These are phyloP conservation scores for Climacium dendroides DNA, from an alignment of 225 moss, liverwort and hornwort genomes.

Conservation along the genomic window DNA sequence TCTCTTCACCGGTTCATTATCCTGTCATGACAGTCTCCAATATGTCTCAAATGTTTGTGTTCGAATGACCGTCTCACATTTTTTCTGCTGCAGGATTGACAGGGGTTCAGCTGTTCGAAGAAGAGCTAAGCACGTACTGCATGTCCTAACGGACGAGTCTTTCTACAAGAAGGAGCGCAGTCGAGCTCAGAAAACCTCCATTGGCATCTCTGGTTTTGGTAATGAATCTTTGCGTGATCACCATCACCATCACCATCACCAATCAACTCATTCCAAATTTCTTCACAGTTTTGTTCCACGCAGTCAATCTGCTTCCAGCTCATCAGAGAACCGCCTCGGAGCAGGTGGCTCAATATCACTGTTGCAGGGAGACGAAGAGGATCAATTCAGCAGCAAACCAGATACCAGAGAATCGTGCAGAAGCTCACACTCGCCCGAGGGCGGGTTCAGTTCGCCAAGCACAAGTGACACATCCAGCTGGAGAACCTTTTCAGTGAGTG, in stretches of 20 bases:
- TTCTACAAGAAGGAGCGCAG: conserved; percentile 27
- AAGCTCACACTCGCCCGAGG: not conserved
- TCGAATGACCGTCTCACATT: not conserved
- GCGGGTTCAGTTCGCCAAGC: not conserved
- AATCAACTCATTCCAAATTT: not conserved
- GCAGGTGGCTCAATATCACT: not conserved
- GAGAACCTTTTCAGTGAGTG: conserved; percentile 19
- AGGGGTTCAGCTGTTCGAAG: conserved; percentile 4
- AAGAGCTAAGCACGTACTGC: conserved; percentile 19
- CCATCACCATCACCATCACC: not conserved
- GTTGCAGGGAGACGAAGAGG: not conserved
- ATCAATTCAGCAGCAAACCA: not conserved
- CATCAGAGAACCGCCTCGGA: not conserved
- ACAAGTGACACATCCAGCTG: not conserved
- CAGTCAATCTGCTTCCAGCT: not conserved
- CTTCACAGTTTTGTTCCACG: not conserved
- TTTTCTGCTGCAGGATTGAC: conserved; percentile 4
- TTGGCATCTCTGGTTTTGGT: conserved; percentile 23
- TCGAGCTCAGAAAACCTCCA: conserved; percentile 24
- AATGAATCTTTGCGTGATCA: not conserved
- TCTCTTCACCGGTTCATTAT: not conserved
- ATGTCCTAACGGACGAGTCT: conserved; percentile 15
- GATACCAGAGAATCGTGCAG: not conserved
- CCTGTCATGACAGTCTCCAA: not conserved
- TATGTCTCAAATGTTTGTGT: not conserved